These are phyloP conservation scores for Aspergillus hortae DNA, from an alignment of 2,329 filamentous ascomycete genomes.

Conservation along the genomic window DNA sequence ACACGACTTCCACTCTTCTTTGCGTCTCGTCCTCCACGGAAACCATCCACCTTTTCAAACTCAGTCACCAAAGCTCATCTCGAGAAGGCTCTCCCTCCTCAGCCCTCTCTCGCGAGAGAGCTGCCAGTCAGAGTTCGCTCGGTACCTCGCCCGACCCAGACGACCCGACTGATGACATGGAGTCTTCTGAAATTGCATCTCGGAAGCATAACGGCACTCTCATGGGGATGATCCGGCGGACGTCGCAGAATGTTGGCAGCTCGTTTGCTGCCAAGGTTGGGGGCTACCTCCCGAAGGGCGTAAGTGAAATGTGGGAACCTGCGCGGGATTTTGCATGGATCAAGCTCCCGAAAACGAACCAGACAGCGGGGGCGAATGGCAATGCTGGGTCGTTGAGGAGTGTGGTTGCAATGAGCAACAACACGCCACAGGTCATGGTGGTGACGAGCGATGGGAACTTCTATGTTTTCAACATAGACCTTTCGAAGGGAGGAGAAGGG, in stretches of 20 bases:
- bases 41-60: slow-evolving; percentile 92
- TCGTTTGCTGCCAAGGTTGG: slow-evolving; percentile 85
- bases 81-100: slow-evolving; percentile 26
- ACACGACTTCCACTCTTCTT: slow-evolving; percentile 84
- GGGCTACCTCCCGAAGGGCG: slow-evolving; percentile 86
- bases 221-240: slow-evolving; percentile 86
- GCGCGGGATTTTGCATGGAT: slow-evolving; percentile 94
- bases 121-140: slow-evolving; percentile 24
- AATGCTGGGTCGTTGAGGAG: slow-evolving; percentile 65
- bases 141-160: slow-evolving; percentile 29
- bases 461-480: slow-evolving; percentile 91
- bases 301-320: slow-evolving; percentile 98
- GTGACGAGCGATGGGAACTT: slow-evolving; percentile 95
- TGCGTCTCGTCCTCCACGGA: slow-evolving; percentile 96
- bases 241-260: slow-evolving; percentile 88
- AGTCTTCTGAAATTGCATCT: slow-evolving; percentile 31
- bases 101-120: slow-evolving; percentile 21
- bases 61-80: slow-evolving; percentile 47
- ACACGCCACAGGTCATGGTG: slow-evolving; percentile 93
- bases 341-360: slow-evolving; percentile 69
- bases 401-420: slow-evolving; percentile 96
- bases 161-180: slow-evolving; percentile 26
- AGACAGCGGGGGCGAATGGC: slow-evolving; percentile 33
- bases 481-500: slow-evolving; percentile 91
- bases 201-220: slow-evolving; percentile 68